Conservation (phyloP, 768 basidiomycete genomes). For the Macrolepiota albuminosa region DNA sequence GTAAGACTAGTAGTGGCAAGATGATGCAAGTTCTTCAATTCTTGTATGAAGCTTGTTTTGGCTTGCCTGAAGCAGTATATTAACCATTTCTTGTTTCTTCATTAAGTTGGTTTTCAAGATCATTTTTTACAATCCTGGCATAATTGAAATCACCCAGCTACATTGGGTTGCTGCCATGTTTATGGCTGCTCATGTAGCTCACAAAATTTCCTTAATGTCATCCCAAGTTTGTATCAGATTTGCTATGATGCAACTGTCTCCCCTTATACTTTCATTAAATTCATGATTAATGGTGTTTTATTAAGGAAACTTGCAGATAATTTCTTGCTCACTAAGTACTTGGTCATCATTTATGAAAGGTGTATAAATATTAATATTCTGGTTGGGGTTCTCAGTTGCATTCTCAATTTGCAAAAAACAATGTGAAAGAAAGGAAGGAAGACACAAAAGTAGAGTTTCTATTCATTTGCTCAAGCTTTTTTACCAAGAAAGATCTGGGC, state of each 20-base stretch:
- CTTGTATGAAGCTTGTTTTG: slow-evolving; percentile 96
- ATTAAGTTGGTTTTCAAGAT: slow-evolving; percentile 2
- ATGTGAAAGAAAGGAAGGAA: slow-evolving; percentile 76
- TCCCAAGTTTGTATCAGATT: slow-evolving; percentile 94
- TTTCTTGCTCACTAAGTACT: slow-evolving; percentile 91
- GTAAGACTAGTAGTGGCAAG: slow-evolving; percentile 98
- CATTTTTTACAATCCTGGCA: slow-evolving; percentile 73
- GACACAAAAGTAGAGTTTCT: slow-evolving; percentile 53
- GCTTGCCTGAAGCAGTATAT: slow-evolving; percentile 74
- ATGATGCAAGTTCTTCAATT: slow-evolving; percentile 99
- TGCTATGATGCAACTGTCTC: slow-evolving; percentile 95
- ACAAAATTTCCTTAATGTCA: slow-evolving; percentile 79
- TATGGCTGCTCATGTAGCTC: slow-evolving; percentile 89
- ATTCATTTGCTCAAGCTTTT: slow-evolving; percentile 6
- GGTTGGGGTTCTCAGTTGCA: slow-evolving; percentile 93
- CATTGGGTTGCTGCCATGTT: slow-evolving; percentile 96
- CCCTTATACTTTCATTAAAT: slow-evolving; percentile 88
- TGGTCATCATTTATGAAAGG: slow-evolving; percentile 92
- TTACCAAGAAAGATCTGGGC: slow-evolving; percentile 22
- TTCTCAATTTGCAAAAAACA: slow-evolving; percentile 83
- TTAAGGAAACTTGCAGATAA: slow-evolving; percentile 89
- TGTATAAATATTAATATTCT: slow-evolving; percentile 98
- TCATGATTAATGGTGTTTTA: slow-evolving; percentile 99
- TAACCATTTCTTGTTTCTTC: neutral
- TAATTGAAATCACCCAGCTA: slow-evolving; percentile 97